Evolutionary conservation across 1,284 basidiomycete species (phyloP), one percentile per base, ranked within the genome.

Genomic region (Athelia psychrophila): DNA sequence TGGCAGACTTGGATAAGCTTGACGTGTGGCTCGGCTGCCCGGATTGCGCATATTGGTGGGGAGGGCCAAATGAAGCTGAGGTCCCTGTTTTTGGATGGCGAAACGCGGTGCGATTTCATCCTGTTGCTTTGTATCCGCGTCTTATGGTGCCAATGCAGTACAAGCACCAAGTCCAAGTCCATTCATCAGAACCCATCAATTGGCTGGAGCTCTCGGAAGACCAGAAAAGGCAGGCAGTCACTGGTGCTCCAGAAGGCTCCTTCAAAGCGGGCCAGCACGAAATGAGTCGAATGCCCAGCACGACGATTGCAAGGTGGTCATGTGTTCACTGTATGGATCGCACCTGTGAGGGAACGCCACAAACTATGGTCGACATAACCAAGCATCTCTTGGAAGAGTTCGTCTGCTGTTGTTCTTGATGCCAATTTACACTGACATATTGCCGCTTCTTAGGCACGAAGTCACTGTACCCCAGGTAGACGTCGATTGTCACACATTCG

Each of bases 1-100:
- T 56, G 16, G 49, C 50, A 25, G 48, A 60, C 30, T 52, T 72
- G 56, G 70, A 73, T 50, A 25, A 56, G 30, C 23, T 60, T 12
- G 66, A 73, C 57, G 58, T 60, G n/a, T 56, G 70, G 33, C 45
- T 73, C 38, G 64, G 68, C 15, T 73, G 71, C 54, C 53, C 71
- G 46, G 71, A 72, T 47, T 72, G 68, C 44, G 20, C 23, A 23
- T 9, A 12, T 5, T 46, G 44, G 19, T n/a, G 4, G 8, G n/a
- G 4, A 23, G 44, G 44, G 10, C 44, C 22, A 10, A 8, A 23
- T 23, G 24, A 22, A 10, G 44, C 44, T 19, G 24, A 23, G 23
- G n/a, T 46, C 24, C 10, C 44, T 8, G 24, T 22, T 27, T 46
- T 46, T 27, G 44, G 44, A 6, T 46, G 44, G 44, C 19, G 44